A percentile compares a stretch with the other conserved stretches of the same genome.
phyloP scores from a whole-genome alignment of 2,329 filamentous ascomycete species.

The Alternaria hordeiaustralica region DNA sequence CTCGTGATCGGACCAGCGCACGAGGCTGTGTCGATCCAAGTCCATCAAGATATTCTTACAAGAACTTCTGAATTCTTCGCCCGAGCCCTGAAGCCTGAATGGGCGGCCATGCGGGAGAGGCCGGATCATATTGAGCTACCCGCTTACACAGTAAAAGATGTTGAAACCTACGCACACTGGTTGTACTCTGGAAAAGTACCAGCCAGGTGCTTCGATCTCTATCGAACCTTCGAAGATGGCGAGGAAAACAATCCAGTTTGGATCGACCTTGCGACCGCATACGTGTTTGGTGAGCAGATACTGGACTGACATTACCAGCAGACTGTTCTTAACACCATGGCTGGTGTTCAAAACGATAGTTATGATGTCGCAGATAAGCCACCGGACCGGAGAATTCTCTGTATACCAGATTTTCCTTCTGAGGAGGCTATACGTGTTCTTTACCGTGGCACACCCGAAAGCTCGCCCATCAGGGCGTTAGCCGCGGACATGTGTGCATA shows the following conservation, averaged over 20 bases:
- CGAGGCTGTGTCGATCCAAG: neutral
- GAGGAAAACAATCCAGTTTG: conserved; percentile 3
- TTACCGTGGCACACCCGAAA: no score
- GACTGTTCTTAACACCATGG: neutral
- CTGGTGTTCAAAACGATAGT: neutral
- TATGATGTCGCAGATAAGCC: no score
- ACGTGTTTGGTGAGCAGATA: conserved; percentile 6
- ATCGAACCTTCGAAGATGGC: neutral
- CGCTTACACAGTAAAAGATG: neutral
- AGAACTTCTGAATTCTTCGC: conserved; percentile 7
- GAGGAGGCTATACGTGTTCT: no score
- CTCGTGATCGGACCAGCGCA: neutral
- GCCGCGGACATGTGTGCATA: no score
- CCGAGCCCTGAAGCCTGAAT: conserved; percentile 4
- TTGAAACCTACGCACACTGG: neutral
- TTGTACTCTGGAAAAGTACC: conserved; percentile 7
- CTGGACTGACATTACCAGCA: conserved; percentile 3
- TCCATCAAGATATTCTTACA: conserved; percentile 6
- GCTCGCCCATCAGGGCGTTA: no score
- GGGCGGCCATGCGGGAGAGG: neutral
- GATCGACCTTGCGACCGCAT: conserved; percentile 4
- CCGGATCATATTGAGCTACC: conserved; percentile 5
- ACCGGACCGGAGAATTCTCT: no score
- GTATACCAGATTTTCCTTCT: no score
- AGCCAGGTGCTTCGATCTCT: conserved; percentile 1